Evolutionary conservation across 352 stramenopile species (phyloP).

Genomic region (Thalassiosira livingstoniorum): DNA sequence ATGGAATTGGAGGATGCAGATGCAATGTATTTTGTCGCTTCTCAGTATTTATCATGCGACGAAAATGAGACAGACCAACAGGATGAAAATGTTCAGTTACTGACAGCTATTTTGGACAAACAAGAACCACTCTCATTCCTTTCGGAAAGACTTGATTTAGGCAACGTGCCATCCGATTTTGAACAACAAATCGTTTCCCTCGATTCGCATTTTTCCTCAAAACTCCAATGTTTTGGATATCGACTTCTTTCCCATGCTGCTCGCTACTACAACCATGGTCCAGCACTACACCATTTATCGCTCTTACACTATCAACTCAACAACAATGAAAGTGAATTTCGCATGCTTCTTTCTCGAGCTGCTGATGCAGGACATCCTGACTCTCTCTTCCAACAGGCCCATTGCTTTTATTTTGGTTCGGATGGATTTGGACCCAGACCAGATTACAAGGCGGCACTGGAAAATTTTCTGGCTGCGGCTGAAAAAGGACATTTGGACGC

Average conservation of each 20-base stretch:
- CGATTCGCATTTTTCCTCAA: too few relatives aligned
- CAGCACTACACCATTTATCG: conserved; percentile 77
- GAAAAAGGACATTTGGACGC: conserved; percentile 71
- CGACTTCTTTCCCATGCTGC: conserved; percentile 37
- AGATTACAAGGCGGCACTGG: conserved; percentile 53
- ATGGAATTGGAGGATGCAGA: conserved; percentile 77
- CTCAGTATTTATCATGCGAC: conserved; percentile 63
- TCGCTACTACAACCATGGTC: conserved; percentile 56
- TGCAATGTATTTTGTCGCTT: conserved; percentile 82
- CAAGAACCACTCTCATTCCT: too few relatives aligned
- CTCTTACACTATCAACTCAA: conserved; percentile 50
- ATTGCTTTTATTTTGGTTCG: conserved; percentile 69
- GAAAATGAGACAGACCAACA: conserved; percentile 27
- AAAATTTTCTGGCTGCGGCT: conserved; percentile 75
- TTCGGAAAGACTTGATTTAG: too few relatives aligned
- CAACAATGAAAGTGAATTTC: conserved; percentile 53
- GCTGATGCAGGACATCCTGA: conserved; percentile 61
- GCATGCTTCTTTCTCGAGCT: conserved; percentile 55
- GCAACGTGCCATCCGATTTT: too few relatives aligned
- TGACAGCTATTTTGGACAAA: too few relatives aligned
- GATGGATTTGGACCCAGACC: conserved; percentile 62
- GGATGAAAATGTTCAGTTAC: conserved; percentile 9
- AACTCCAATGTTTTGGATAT: conserved; percentile 36
- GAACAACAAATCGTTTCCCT: too few relatives aligned
- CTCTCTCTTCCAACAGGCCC: conserved; percentile 67